Percentiles rank a stretch among this genome's conserved stretches.
Conservation (phyloP, 306 rosid species). For the Mucuna pruriens region DNA sequence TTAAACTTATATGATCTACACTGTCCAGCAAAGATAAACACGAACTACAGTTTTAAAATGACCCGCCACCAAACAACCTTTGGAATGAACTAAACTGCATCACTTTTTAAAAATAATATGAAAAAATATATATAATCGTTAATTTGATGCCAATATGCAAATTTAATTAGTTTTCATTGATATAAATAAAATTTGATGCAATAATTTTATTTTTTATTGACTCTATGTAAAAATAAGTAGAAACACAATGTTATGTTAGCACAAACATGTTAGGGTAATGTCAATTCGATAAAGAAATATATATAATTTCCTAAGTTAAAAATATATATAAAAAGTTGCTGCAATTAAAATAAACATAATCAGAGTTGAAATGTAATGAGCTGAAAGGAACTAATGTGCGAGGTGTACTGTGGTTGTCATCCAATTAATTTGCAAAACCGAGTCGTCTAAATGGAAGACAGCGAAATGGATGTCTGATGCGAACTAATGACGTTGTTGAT, state of each 20-base stretch:
- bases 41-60: constrained; percentile 11
- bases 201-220: neutral
- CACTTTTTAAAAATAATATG: neutral
- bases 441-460: constrained; percentile 10
- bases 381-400: neutral
- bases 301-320: neutral
- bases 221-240: neutral
- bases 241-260: neutral
- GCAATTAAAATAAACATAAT: neutral
- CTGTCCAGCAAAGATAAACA: constrained; percentile 31
- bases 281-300: neutral
- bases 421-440: neutral
- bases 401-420: neutral
- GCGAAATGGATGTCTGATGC: neutral
- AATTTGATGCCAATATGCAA: neutral
- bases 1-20: neutral
- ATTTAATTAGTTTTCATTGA: neutral
- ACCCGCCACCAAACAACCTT: constrained; percentile 29
- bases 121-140: neutral
- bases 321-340: neutral
- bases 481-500: neutral
- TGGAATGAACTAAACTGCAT: neutral
- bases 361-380: neutral
- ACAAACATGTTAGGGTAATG: neutral
- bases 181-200: neutral